A percentile compares a stretch with the other conserved stretches of the same genome.
phyloP scores from a whole-genome alignment of 306 rosid genomes.

The Cucurbita ficifolia region DNA sequence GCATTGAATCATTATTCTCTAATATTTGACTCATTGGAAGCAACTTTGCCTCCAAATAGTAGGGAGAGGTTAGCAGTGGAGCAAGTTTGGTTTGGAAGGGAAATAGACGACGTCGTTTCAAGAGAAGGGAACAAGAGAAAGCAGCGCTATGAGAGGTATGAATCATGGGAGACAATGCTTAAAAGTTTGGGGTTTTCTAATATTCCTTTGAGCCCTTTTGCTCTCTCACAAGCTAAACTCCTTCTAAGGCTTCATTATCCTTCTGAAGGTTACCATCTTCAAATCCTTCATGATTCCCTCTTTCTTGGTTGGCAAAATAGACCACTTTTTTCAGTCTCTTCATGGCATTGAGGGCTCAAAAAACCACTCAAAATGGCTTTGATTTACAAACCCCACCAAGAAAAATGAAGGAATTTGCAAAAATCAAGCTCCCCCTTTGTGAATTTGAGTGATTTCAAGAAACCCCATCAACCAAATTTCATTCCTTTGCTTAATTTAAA shows the following conservation, averaged over 20 bases:
- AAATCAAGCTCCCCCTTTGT: too few species aligned
- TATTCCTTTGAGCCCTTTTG: constrained; percentile 35
- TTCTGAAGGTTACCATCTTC: constrained; percentile 38
- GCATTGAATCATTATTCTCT: constrained; percentile 34
- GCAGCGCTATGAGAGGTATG: constrained; percentile 20
- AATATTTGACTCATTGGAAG: constrained; percentile 35
- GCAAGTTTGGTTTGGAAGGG: constrained; percentile 33
- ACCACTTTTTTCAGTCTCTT: constrained; percentile 41
- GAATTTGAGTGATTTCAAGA: too few species aligned
- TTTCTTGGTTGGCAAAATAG: constrained; percentile 40
- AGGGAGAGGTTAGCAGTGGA: constrained; percentile 34
- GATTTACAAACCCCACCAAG: not conserved
- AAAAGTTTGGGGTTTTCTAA: constrained; percentile 25
- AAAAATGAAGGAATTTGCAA: not conserved
- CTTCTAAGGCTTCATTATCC: constrained; percentile 46
- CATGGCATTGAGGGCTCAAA: constrained; percentile 19
- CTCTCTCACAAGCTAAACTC: constrained; percentile 42
- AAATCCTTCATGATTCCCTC: constrained; percentile 21
- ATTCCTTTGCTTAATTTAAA: not conserved
- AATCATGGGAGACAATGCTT: constrained; percentile 30
- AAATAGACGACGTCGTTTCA: constrained; percentile 24
- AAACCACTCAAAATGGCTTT: not conserved
- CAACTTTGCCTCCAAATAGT: constrained; percentile 37
- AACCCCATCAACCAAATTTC: too few species aligned
- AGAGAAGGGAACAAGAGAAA: constrained; percentile 9